Conservation (phyloP, 75 land plant species). For the Adiantum capillusveneris region DNA sequence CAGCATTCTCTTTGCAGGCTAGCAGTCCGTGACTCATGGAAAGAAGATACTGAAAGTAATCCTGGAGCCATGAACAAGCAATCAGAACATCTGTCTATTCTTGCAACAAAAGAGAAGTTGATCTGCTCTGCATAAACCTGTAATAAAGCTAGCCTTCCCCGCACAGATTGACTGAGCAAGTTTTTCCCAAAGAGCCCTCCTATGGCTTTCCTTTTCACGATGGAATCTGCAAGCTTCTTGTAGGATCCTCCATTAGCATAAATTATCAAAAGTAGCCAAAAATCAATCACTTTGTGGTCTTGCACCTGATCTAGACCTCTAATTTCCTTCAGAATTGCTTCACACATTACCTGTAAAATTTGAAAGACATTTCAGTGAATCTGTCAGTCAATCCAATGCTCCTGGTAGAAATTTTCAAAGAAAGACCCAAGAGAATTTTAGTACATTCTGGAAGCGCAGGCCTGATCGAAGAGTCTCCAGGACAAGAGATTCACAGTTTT, state of each 20-base stretch:
- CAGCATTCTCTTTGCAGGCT: slow-evolving; percentile 52
- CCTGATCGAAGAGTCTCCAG: slow-evolving; percentile 71
- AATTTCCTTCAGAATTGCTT: slow-evolving; percentile 74
- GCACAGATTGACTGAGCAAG: slow-evolving; percentile 55
- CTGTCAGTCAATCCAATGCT: too few species aligned
- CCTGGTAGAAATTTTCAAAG: too few species aligned
- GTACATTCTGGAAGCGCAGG: slow-evolving; percentile 66
- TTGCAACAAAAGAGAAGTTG: neutral
- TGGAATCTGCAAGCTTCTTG: slow-evolving; percentile 47
- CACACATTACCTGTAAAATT: slow-evolving; percentile 50
- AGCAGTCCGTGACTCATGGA: slow-evolving; percentile 49
- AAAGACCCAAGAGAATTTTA: slow-evolving; percentile 2
- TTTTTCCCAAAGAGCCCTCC: slow-evolving; percentile 36
- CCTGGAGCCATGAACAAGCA: slow-evolving; percentile 21
- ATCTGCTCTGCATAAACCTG: slow-evolving; percentile 35
- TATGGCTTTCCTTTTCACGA: slow-evolving; percentile 59
- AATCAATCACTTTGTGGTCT: slow-evolving; percentile 75
- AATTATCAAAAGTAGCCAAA: slow-evolving; percentile 72
- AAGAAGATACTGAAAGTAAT: slow-evolving; percentile 52
- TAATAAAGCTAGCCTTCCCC: slow-evolving; percentile 46
- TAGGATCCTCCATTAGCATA: slow-evolving; percentile 62
- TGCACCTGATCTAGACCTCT: slow-evolving; percentile 36
- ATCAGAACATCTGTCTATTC: too few species aligned
- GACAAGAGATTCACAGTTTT: slow-evolving; percentile 53
- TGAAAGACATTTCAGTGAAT: too few species aligned